Base-by-base conservation (phyloP, 441 rosid species). In the Syzygium syzygioides region DNA sequence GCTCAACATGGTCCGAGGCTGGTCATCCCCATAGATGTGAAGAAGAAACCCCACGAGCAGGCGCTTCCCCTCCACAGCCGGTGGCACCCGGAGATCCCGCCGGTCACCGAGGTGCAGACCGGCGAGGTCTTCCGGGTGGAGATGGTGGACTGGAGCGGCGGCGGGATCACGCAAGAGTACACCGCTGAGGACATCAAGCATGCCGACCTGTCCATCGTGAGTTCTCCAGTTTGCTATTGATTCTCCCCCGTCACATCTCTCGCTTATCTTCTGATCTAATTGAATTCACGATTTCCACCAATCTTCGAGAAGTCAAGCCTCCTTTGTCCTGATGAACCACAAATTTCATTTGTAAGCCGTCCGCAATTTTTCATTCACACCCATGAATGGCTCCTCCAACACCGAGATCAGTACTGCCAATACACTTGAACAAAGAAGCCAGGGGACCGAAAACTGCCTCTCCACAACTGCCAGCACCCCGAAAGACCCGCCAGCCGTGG, bases 391-490 rank as follows among this genome's bases (percentile, higher is more conserved):
- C 93, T 91, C 95, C 95, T 71, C 90, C 94, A 87, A 93, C 95
- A 54, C 92, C 95, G 64, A 94, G 92, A 91, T 48, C 89, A 71
- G 94, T 93, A 11, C 89, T 94, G 79, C 93, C 95, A 45, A 80
- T 94, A 89, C 96, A 94, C 87, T 86, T 93, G 91, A 45, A 92
- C 91, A 92, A 94, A 91, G 93, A 93, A 93, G 89, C 96, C 96
- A 91, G 91, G 95, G 94, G 93, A 96, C 89, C 97, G 93, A 90
- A 71, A 88, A 71, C 87, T 88, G 28, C 48, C 94, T 32, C 95
- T 96, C 18, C 99, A 96, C 90, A 96, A 97, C 57, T 93, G 94
- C 79, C 95, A 98, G 99, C 99, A 96, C 91, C 99, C 97, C 7
- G 93, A 94, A 88, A 95, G 94, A 85, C 95, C 97, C 6, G 89